Percentiles rank a stretch among this genome's conserved stretches.
These are phyloP conservation scores for Chloropicon primus DNA, from an alignment of 139 green algal species.

Conservation along the genomic window DNA sequence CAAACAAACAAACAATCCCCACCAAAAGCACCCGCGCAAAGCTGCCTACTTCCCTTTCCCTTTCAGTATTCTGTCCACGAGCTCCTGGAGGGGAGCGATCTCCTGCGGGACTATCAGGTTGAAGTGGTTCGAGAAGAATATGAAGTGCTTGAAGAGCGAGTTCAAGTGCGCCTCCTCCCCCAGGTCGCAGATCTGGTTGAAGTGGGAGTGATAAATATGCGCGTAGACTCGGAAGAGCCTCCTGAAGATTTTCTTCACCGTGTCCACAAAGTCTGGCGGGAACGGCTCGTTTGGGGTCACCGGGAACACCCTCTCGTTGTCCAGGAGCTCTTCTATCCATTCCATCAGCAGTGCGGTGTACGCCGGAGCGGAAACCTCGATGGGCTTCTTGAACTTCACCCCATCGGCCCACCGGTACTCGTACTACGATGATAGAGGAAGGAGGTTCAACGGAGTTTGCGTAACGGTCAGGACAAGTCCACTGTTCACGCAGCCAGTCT, in stretches of 20 bases:
- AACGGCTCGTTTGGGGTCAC: conserved; percentile 51
- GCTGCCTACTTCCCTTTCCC: too few species aligned
- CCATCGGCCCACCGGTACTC: conserved; percentile 98
- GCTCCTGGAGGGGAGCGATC: conserved; percentile 78
- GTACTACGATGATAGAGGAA: conserved; percentile 54
- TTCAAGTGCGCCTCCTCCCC: conserved; percentile 87
- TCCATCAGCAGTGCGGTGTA: conserved; percentile 94
- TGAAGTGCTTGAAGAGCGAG: conserved; percentile 83
- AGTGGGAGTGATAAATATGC: conserved; percentile 98
- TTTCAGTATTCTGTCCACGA: conserved; percentile 55
- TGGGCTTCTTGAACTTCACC: conserved; percentile 80
- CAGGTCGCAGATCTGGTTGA: conserved; percentile 48
- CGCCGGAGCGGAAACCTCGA: conserved; percentile 73
- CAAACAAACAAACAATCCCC: too few species aligned
- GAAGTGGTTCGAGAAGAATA: conserved; percentile 42
- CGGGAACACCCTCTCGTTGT: conserved; percentile 73
- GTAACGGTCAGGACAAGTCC: too few species aligned
- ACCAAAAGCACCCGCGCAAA: too few species aligned
- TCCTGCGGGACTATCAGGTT: conserved; percentile 83
- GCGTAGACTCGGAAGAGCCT: conserved; percentile 97
- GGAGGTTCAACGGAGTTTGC: too few species aligned
- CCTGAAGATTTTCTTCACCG: conserved; percentile 89
- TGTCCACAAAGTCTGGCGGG: conserved; percentile 66
- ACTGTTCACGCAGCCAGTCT: too few species aligned
- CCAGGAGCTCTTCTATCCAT: conserved; percentile 88